Evolutionary conservation across 1,284 basidiomycete genomes (phyloP).

Genomic region (Boletus putidus): DNA sequence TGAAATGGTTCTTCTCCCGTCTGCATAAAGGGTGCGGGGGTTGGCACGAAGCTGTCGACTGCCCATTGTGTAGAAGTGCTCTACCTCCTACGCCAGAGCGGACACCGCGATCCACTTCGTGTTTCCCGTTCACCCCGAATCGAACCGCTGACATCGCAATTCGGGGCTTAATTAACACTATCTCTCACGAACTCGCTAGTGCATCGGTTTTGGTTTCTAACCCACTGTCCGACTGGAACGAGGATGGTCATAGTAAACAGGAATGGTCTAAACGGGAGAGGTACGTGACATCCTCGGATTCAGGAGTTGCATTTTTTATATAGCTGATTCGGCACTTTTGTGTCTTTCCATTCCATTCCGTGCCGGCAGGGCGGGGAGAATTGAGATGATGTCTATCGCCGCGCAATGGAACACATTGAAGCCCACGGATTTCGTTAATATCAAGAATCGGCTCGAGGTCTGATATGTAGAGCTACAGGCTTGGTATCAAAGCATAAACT

Average conservation of each 20-base stretch:
- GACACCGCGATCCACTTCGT: conserved; percentile 48
- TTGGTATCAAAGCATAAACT: conserved; percentile 18
- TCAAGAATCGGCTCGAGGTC: conserved; percentile 54
- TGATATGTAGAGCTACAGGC: conserved; percentile 32
- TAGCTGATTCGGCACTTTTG: conserved; percentile 13
- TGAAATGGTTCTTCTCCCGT: conserved; percentile 67
- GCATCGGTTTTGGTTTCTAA: conserved; percentile 4
- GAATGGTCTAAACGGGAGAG: conserved; percentile 56
- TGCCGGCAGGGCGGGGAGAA: conserved; percentile 47
- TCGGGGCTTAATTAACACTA: conserved; percentile 49
- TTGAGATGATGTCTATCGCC: conserved; percentile 50
- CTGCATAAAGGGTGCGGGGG: conserved; percentile 57
- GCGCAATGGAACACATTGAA: conserved; percentile 48
- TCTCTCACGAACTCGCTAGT: conserved; percentile 30
- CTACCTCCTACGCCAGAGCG: conserved; percentile 52
- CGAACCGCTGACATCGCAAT: conserved; percentile 53
- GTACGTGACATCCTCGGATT: conserved; percentile 34
- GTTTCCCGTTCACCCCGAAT: conserved; percentile 64
- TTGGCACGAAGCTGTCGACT: conserved; percentile 66
- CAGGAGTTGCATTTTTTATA: not conserved
- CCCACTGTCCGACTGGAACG: conserved; percentile 47
- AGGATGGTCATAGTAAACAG: conserved; percentile 45
- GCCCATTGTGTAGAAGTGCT: conserved; percentile 60
- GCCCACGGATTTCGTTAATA: conserved; percentile 48
- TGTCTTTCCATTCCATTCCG: conserved; percentile 1